phyloP scores from a whole-genome alignment of 2,329 filamentous ascomycete genomes.

The Mollisiaceae sp. region DNA sequence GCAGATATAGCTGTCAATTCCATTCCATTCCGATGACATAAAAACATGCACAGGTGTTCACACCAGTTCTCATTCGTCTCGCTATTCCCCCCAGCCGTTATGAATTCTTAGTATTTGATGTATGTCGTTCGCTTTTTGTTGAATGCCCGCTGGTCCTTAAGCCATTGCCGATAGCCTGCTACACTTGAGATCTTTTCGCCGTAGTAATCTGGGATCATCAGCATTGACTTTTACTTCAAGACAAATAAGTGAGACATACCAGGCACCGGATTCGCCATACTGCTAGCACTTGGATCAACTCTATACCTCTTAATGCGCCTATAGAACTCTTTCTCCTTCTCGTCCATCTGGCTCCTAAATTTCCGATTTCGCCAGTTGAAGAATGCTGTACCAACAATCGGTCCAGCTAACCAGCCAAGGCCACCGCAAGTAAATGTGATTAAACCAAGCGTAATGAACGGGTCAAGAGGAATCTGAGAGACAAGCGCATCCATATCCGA shows the following conservation, averaged over 20 bases:
- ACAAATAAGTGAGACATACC: slow-evolving; percentile 33
- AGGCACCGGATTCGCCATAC: slow-evolving; percentile 80
- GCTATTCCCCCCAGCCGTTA: slow-evolving; percentile 3
- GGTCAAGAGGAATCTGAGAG: slow-evolving; percentile 80
- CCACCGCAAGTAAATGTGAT: slow-evolving; percentile 77
- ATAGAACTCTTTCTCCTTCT: slow-evolving; percentile 96
- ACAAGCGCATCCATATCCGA: slow-evolving; percentile 75
- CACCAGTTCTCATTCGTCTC: background rate
- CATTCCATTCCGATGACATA: slow-evolving; percentile 21
- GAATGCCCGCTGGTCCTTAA: slow-evolving; percentile 97
- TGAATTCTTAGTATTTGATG: slow-evolving; percentile 27
- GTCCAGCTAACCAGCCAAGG: slow-evolving; percentile 88
- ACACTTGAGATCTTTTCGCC: slow-evolving; percentile 98
- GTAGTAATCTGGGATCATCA: slow-evolving; percentile 76
- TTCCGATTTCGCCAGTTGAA: slow-evolving; percentile 79
- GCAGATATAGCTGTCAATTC: slow-evolving; percentile 20
- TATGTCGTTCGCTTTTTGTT: slow-evolving; percentile 73
- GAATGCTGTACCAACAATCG: slow-evolving; percentile 76
- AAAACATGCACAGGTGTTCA: slow-evolving; percentile 9
- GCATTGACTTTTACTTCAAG: slow-evolving; percentile 56
- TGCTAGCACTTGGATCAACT: slow-evolving; percentile 88
- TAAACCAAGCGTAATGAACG: slow-evolving; percentile 82
- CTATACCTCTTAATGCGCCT: slow-evolving; percentile 88
- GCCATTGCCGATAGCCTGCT: slow-evolving; percentile 87
- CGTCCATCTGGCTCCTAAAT: slow-evolving; percentile 72